Conservation (phyloP, 768 basidiomycete species). For the Auricularia cornea region DNA sequence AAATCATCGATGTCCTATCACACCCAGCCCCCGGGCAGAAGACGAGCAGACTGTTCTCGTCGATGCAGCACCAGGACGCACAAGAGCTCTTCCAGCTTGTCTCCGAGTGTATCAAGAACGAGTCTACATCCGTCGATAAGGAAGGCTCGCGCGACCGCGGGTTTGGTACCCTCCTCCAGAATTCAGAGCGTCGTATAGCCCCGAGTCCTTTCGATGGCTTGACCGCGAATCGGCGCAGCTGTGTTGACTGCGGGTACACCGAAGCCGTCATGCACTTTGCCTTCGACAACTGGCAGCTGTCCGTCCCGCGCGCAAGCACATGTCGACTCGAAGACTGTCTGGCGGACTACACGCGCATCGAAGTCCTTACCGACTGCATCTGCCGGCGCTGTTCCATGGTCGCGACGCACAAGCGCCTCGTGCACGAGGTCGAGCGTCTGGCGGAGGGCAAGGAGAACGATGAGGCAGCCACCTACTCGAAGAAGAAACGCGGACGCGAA, state of each 20-base stretch:
- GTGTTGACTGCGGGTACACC: conserved; percentile 84
- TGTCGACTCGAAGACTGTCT: conserved; percentile 78
- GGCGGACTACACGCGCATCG: conserved; percentile 80
- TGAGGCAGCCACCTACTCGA: conserved; percentile 49
- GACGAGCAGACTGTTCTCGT: conserved; percentile 60
- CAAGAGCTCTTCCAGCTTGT: conserved; percentile 96
- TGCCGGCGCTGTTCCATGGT: conserved; percentile 87
- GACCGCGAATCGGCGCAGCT: conserved; percentile 83
- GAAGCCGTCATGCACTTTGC: conserved; percentile 90
- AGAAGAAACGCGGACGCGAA: conserved; percentile 69
- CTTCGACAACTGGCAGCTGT: conserved; percentile 78
- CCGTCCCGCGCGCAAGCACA: conserved; percentile 58
- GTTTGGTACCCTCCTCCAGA: conserved; percentile 23
- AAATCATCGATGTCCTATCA: conserved; percentile 64
- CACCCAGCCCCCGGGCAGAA: conserved; percentile 42
- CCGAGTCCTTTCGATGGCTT: conserved; percentile 61
- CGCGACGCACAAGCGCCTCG: conserved; percentile 61
- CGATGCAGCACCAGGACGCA: conserved; percentile 94
- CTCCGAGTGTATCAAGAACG: conserved; percentile 82
- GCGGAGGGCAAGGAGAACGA: conserved; percentile 28
- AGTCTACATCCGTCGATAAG: conserved; percentile 61
- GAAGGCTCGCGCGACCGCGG: conserved; percentile 39
- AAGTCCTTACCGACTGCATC: conserved; percentile 82
- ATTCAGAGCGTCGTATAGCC: conserved; percentile 44
- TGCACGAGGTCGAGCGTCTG: conserved; percentile 52